phyloP scores from a whole-genome alignment of 2,329 filamentous ascomycete genomes.

The Neocucurbitaria cava region DNA sequence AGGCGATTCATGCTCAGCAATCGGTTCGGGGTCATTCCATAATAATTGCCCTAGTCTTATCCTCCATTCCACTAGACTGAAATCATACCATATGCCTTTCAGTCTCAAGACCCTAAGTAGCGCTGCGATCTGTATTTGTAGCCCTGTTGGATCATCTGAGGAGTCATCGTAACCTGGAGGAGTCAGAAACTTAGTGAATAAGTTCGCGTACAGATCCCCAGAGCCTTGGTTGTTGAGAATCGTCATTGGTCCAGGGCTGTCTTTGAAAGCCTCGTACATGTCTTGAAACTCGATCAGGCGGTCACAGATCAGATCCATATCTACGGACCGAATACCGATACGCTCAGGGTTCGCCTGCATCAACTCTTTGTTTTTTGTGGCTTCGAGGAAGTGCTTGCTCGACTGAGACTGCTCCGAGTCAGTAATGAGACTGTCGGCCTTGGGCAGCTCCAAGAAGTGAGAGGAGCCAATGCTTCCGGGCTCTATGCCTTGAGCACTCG shows the following conservation, averaged over 20 bases:
- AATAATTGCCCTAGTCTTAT: slow-evolving; percentile 75
- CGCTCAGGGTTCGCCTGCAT: slow-evolving; percentile 47
- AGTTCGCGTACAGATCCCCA: slow-evolving; percentile 57
- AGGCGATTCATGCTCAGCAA: slow-evolving; percentile 25
- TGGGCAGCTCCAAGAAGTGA: slow-evolving; percentile 70
- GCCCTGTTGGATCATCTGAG: slow-evolving; percentile 63
- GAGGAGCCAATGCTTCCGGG: slow-evolving; percentile 74
- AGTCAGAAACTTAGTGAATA: slow-evolving; percentile 53
- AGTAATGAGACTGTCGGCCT: slow-evolving; percentile 65
- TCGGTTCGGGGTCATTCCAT: slow-evolving; percentile 60
- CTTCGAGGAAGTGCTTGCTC: slow-evolving; percentile 36
- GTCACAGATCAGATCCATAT: slow-evolving; percentile 42
- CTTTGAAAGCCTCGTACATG: slow-evolving; percentile 61
- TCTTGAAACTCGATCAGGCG: slow-evolving; percentile 54
- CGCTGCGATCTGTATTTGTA: slow-evolving; percentile 74
- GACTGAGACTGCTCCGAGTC: slow-evolving; percentile 63
- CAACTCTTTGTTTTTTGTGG: slow-evolving; percentile 54
- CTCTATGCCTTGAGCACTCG: slow-evolving; percentile 74
- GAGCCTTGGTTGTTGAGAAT: slow-evolving; percentile 59
- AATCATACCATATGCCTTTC: slow-evolving; percentile 75
- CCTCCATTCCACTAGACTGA: slow-evolving; percentile 76
- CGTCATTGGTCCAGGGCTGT: slow-evolving; percentile 62
- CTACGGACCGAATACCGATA: slow-evolving; percentile 46
- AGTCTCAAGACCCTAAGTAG: slow-evolving; percentile 70
- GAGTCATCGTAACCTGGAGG: slow-evolving; percentile 49